Conservation (phyloP, 345 rosid species). For the Rhodomyrtus tomentosa region DNA sequence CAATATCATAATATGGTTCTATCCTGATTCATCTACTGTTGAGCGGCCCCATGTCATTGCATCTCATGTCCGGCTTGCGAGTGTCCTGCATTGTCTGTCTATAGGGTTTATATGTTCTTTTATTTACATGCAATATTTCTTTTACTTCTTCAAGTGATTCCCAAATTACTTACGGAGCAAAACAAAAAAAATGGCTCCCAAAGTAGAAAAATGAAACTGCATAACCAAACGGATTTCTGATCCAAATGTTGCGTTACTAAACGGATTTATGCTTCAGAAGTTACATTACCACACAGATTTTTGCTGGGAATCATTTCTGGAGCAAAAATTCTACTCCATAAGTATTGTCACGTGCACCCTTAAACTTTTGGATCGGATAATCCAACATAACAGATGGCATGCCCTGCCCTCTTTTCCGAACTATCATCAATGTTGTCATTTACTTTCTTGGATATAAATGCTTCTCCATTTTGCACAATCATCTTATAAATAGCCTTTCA, state of each 20-base stretch:
- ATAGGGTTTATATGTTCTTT: background rate
- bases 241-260: too few species aligned
- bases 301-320: too few species aligned
- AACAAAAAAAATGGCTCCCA: too few species aligned
- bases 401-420: background rate
- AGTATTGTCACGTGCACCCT: too few species aligned
- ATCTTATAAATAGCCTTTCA: background rate
- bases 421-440: background rate
- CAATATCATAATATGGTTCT: fast-evolving
- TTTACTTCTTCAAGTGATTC: too few species aligned
- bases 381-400: background rate
- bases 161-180: too few species aligned
- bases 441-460: background rate
- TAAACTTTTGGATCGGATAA: background rate
- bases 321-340: too few species aligned
- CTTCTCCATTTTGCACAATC: background rate
- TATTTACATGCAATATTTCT: background rate
- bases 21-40: fast-evolving
- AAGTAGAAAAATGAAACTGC: too few species aligned
- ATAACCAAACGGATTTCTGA: too few species aligned
- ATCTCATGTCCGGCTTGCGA: background rate
- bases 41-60: too few species aligned
- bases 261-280: too few species aligned
- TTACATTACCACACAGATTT: too few species aligned
- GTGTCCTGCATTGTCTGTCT: background rate